Base-by-base conservation (phyloP, 1,284 basidiomycete genomes). In the Leccinum griseonigrum region DNA sequence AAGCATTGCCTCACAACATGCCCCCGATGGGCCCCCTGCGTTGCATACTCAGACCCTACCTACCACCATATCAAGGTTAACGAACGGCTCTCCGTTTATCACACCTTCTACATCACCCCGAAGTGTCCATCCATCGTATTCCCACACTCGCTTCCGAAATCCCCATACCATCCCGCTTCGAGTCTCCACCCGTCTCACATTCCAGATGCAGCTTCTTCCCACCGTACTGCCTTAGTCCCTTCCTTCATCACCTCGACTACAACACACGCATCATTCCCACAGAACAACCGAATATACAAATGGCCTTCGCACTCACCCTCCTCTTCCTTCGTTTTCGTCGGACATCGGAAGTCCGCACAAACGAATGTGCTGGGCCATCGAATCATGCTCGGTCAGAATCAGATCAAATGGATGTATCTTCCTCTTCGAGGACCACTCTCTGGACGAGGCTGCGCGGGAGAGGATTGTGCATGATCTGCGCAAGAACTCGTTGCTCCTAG, bases 1-100 rank as follows among this genome's bases (percentile, higher is more conserved):
- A 91, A 75, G 87, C 79, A 63, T 85, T 75, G 76, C 89, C 84
- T 28, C 81, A 84, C 50, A 88, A 88, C 68, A 80, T 85, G 65
- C 86, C 91, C 28, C 90, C 89, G 32, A 80, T 86, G 57, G 22
- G 22, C 85, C 85, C 60, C 78, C 81, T 52, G 81, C 79, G 55
- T 75, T 85, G 60, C 79, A 78, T 59, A 65, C 68, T 5, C 72
- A 74, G 64, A 71, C 67, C 16, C 50, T 68, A 38, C 60, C 72
- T 28, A 61, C 74, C 57, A 71, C 79, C n/a, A 67, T 75, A 67
- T 77, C 74, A 61, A 76, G 69, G 66, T 71, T 70, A 59, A 67
- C 73, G 65, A 80, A 78, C 64, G 79, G 76, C 63, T 72, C 72
- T 54, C 72, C 75, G 64, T 78, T 62, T 69, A 78, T 79, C 78